Conservation (phyloP, 805 yeast genomes). For the Hanseniaspora hatyaiensis region DNA sequence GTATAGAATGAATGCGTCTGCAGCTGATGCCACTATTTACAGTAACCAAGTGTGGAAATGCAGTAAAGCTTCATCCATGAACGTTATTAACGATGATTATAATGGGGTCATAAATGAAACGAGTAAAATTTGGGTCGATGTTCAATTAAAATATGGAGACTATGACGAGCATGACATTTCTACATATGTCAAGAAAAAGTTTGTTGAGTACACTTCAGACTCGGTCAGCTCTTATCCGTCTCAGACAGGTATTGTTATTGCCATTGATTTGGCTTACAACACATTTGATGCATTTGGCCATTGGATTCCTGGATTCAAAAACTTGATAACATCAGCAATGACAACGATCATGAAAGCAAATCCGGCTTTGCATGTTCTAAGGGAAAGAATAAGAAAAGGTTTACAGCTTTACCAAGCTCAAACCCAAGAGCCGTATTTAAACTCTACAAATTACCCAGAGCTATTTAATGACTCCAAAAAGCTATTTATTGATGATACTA, state of each 20-base stretch:
- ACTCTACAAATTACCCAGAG: slow-evolving; percentile 82
- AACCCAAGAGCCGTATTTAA: slow-evolving; percentile 82
- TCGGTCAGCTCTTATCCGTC: slow-evolving; percentile 78
- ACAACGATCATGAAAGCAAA: slow-evolving; percentile 86
- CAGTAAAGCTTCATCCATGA: slow-evolving; percentile 65
- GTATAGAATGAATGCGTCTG: slow-evolving; percentile 89
- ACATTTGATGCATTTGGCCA: slow-evolving; percentile 94
- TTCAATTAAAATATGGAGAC: slow-evolving; percentile 91
- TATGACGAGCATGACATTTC: slow-evolving; percentile 95
- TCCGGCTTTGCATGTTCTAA: slow-evolving; percentile 78
- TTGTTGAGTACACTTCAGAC: slow-evolving; percentile 84
- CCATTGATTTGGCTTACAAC: slow-evolving; percentile 87
- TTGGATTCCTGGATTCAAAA: slow-evolving; percentile 94
- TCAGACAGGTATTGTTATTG: slow-evolving; percentile 82
- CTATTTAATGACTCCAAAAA: slow-evolving; percentile 74
- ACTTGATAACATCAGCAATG: slow-evolving; percentile 82
- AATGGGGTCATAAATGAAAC: slow-evolving; percentile 29
- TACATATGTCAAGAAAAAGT: slow-evolving; percentile 84
- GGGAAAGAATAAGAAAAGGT: slow-evolving; percentile 91
- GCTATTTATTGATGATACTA: slow-evolving; percentile 83
- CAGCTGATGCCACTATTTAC: slow-evolving; percentile 75
- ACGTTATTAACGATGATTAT: slow-evolving; percentile 55
- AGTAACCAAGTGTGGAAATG: slow-evolving; percentile 76
- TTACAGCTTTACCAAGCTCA: slow-evolving; percentile 86
- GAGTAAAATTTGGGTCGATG: slow-evolving; percentile 85